Percentiles rank a stretch among this genome's conserved stretches.
Evolutionary conservation across 2,329 filamentous ascomycete species (phyloP).

Genomic region (Pyricularia grisea): DNA sequence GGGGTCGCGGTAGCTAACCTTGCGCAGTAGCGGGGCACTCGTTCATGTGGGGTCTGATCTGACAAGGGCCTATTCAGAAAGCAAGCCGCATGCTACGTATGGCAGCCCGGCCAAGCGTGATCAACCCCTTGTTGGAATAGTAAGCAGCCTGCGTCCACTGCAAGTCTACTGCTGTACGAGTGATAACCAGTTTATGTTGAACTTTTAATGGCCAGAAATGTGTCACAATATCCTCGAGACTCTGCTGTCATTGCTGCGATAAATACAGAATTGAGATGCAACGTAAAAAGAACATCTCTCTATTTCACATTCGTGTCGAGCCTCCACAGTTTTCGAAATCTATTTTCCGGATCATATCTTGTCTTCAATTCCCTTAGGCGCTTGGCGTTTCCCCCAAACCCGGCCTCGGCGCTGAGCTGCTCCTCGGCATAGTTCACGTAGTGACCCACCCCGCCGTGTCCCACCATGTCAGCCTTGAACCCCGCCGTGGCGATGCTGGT

Average conservation of each 20-base stretch:
- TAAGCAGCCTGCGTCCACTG: background rate
- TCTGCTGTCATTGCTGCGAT: constrained; percentile 3
- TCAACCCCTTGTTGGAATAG: background rate
- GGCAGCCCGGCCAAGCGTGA: background rate
- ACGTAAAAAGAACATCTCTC: too few species aligned
- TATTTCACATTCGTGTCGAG: background rate
- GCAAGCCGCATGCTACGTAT: background rate
- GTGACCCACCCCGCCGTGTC: background rate
- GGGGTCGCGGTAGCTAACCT: too few species aligned
- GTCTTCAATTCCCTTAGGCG: constrained; percentile 1
- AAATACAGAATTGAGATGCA: too few species aligned
- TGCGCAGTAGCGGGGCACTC: too few species aligned
- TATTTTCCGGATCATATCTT: background rate
- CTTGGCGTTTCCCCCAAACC: constrained; percentile 1
- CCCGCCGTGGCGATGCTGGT: background rate
- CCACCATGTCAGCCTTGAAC: background rate
- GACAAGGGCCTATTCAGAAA: background rate
- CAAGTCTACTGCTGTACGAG: background rate
- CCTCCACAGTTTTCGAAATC: constrained; percentile 2
- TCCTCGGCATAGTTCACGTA: background rate
- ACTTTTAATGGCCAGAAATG: background rate
- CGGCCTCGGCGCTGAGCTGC: constrained; percentile 1
- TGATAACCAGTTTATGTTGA: background rate
- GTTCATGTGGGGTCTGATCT: background rate
- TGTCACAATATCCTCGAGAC: background rate